Conservation (phyloP, 805 yeast genomes). For the Kuraishia cidri region DNA sequence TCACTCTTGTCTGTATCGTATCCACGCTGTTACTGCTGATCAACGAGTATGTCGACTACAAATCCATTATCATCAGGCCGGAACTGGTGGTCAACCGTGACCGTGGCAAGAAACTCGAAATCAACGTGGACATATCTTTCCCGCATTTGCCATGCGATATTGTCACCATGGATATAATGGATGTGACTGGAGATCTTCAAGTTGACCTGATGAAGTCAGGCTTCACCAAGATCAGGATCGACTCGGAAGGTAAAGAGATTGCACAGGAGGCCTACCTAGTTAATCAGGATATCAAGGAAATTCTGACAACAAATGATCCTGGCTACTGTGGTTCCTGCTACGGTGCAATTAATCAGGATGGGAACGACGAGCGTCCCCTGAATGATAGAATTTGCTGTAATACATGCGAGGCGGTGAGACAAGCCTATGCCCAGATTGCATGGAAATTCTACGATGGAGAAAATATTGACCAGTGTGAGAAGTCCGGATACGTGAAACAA, state of each 20-base stretch:
- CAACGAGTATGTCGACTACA: slow-evolving; percentile 73
- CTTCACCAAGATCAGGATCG: slow-evolving; percentile 61
- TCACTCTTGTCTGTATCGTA: slow-evolving; percentile 63
- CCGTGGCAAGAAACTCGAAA: slow-evolving; percentile 62
- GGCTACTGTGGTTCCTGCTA: slow-evolving; percentile 85
- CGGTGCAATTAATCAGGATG: slow-evolving; percentile 62
- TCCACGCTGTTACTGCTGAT: slow-evolving; percentile 54
- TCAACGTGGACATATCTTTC: slow-evolving; percentile 75
- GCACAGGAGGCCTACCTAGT: slow-evolving; percentile 28
- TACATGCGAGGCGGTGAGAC: slow-evolving; percentile 71
- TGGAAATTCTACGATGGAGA: slow-evolving; percentile 93
- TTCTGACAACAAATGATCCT: slow-evolving; percentile 12
- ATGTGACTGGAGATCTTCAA: slow-evolving; percentile 79
- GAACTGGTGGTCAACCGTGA: slow-evolving; percentile 87
- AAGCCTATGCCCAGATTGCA: slow-evolving; percentile 65
- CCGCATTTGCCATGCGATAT: slow-evolving; percentile 82
- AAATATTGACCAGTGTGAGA: slow-evolving; percentile 83
- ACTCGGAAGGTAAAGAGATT: slow-evolving; percentile 38
- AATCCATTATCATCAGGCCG: slow-evolving; percentile 60
- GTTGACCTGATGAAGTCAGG: slow-evolving; percentile 64
- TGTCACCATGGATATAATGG: slow-evolving; percentile 79
- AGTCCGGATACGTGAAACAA: slow-evolving; percentile 71
- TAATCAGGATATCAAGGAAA: slow-evolving; percentile 21
- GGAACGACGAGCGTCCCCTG: slow-evolving; percentile 26
- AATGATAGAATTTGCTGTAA: slow-evolving; percentile 64